These are phyloP conservation scores for Scheffersomyces parashehatae DNA, from an alignment of 1,139 yeast genomes.

Conservation along the genomic window DNA sequence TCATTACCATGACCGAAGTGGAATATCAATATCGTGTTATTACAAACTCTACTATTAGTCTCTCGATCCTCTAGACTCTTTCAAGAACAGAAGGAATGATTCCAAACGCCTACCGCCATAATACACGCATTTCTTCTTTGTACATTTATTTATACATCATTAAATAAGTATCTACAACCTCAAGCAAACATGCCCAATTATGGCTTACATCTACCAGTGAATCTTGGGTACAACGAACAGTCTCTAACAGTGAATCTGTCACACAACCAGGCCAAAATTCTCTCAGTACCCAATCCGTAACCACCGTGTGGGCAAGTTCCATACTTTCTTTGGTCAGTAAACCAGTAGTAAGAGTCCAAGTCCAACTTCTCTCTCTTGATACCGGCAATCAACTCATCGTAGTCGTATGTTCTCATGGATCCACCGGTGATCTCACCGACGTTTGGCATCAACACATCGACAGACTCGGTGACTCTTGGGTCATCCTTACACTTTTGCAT, in stretches of 20 bases:
- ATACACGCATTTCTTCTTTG: background rate
- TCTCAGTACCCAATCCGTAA: conserved; percentile 96
- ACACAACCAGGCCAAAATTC: conserved; percentile 97
- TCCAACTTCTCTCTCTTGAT: conserved; percentile 90
- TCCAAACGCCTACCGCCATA: background rate
- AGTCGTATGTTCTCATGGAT: conserved; percentile 90
- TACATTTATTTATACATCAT: too few species aligned
- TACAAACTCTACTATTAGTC: too few species aligned
- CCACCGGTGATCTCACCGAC: conserved; percentile 99
- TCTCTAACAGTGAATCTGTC: conserved; percentile 97
- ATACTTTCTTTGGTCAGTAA: conserved; percentile 90
- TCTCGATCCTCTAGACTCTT: too few species aligned
- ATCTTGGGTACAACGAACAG: conserved; percentile 96
- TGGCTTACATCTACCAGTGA: conserved; percentile 97
- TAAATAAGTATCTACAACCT: too few species aligned
- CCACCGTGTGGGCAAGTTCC: conserved; percentile 99
- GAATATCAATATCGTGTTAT: too few species aligned
- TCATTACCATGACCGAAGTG: too few species aligned
- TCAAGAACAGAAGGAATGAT: too few species aligned
- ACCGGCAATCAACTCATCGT: conserved; percentile 83
- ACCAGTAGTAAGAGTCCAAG: conserved; percentile 87
- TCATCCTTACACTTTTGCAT: conserved; percentile 93
- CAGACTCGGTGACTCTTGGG: conserved; percentile 94
- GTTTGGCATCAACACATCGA: conserved; percentile 97
- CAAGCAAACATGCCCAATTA: conserved; percentile 19